Evolutionary conservation across 2,329 filamentous ascomycete genomes (phyloP).

Genomic region (Exophiala spinifera): DNA sequence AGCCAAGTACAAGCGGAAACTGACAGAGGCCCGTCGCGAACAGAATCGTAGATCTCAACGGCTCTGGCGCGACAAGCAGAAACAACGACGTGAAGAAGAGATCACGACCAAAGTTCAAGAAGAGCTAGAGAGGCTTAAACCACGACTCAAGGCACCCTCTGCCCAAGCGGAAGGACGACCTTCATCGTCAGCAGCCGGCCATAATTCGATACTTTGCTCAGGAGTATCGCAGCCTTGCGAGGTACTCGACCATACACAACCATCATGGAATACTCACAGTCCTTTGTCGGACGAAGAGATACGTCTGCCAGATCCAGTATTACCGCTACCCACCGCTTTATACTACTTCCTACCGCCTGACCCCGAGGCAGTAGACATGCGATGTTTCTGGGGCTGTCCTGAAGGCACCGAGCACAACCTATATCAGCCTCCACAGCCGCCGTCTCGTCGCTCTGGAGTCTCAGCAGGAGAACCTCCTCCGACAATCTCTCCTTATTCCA

Average conservation of each 20-base stretch:
- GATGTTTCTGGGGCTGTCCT: constrained; percentile 13
- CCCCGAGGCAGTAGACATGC: constrained; percentile 10
- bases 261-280: not conserved
- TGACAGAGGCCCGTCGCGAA: constrained; percentile 24
- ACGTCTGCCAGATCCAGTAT: constrained; percentile 1
- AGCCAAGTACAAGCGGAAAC: constrained; percentile 31
- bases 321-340: constrained; percentile 13
- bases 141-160: not conserved
- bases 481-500: not conserved
- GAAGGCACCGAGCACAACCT: constrained; percentile 6
- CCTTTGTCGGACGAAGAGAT: not conserved
- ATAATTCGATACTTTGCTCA: not conserved
- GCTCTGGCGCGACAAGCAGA: constrained; percentile 21
- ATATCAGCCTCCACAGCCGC: constrained; percentile 11
- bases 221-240: not conserved
- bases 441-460: not conserved
- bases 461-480: not conserved
- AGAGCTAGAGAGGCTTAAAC: not conserved
- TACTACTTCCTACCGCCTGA: constrained; percentile 18
- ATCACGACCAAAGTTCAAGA: constrained; percentile 14
- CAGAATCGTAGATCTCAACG: constrained; percentile 26
- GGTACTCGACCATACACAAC: not conserved
- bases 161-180: not conserved
- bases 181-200: not conserved
- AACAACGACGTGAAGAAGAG: constrained; percentile 18